phyloP scores from a whole-genome alignment of 257 asterid genomes.

The Nemophila menziesii region DNA sequence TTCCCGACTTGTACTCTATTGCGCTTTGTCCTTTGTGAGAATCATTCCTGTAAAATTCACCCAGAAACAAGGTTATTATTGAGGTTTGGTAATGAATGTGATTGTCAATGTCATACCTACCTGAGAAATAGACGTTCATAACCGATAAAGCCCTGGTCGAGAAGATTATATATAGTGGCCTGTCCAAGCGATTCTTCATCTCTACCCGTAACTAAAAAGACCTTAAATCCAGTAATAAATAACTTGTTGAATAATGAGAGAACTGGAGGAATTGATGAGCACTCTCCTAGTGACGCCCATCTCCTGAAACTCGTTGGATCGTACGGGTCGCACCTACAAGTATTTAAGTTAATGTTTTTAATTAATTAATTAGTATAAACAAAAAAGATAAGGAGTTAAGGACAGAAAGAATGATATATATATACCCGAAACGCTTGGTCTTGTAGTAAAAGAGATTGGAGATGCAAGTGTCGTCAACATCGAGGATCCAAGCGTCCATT shows the following conservation, averaged over 20 bases:
- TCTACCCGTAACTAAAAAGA: conserved; percentile 50
- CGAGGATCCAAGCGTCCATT: conserved; percentile 53
- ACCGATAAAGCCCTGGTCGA: conserved; percentile 35
- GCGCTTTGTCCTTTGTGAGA: conserved; percentile 38
- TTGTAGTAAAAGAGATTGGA: conserved; percentile 44
- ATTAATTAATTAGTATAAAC: not conserved
- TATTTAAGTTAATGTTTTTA: not conserved
- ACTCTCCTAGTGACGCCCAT: conserved; percentile 43
- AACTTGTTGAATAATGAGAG: conserved; percentile 32
- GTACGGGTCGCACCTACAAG: conserved; percentile 40
- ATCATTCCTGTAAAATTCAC: conserved; percentile 14
- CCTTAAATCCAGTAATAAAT: conserved; percentile 31
- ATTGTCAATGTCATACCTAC: no score
- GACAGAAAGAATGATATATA: no score
- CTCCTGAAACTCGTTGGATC: conserved; percentile 40
- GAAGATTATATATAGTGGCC: conserved; percentile 31
- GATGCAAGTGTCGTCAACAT: conserved; percentile 57
- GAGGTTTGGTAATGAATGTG: no score
- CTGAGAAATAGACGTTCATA: conserved; percentile 41
- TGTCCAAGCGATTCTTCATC: conserved; percentile 38
- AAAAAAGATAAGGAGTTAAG: not conserved
- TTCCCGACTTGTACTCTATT: conserved; percentile 26
- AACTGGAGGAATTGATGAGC: conserved; percentile 38
- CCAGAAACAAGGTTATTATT: no score
- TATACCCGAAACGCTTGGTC: conserved; percentile 31